Percentiles rank a stretch among this genome's conserved stretches.
Evolutionary conservation across 257 asterid genomes (phyloP).

Genomic region (Solanum tarapatanum): DNA sequence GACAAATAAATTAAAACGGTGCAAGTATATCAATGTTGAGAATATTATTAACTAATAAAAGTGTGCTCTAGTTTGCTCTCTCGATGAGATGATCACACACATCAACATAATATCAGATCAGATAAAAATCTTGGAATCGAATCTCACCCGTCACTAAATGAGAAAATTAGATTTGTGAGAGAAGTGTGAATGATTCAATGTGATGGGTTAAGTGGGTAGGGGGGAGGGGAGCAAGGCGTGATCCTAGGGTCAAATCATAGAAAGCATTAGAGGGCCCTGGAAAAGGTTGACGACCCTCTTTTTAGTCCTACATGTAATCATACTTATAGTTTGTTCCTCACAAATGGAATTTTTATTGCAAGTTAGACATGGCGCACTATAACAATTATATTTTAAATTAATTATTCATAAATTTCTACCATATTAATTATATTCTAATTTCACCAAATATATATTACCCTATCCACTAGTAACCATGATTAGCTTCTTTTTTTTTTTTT

Average conservation of each 20-base stretch:
- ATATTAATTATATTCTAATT: background rate
- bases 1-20: background rate
- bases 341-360: slow-evolving; percentile 9
- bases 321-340: slow-evolving; percentile 16
- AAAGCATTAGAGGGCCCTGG: slow-evolving; percentile 10
- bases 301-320: slow-evolving; percentile 29
- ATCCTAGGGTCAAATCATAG: slow-evolving; percentile 40
- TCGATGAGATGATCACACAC: too few species aligned
- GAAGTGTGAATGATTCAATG: background rate
- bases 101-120: too few species aligned
- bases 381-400: background rate
- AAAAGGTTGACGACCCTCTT: background rate
- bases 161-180: background rate
- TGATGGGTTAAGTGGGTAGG: background rate
- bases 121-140: accelerated
- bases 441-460: background rate
- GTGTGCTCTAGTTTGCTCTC: too few species aligned
- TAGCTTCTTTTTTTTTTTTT: background rate
- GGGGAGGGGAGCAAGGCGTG: slow-evolving; percentile 50
- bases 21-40: too few species aligned
- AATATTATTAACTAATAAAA: too few species aligned
- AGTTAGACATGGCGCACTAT: slow-evolving; percentile 40
- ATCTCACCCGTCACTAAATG: too few species aligned
- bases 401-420: background rate
- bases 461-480: background rate